Evolutionary conservation across 768 basidiomycete genomes (phyloP).

Genomic region (Pseudohyphozyma bogoriensis): DNA sequence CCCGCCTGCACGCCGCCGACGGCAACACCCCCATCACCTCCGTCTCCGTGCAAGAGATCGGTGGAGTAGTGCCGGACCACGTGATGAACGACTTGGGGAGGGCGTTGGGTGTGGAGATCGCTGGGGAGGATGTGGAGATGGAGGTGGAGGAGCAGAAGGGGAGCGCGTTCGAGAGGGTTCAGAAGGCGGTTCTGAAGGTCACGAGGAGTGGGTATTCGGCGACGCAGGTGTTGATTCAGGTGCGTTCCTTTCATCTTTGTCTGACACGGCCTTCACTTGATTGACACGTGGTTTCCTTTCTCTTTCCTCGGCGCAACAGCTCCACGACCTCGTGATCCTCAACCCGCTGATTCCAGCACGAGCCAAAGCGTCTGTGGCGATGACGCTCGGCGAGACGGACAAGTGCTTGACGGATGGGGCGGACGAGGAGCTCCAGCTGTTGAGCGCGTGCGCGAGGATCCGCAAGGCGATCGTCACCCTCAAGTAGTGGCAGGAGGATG

Average conservation of each 20-base stretch:
- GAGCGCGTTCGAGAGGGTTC: conserved; percentile 51
- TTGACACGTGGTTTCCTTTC: background rate
- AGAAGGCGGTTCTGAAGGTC: conserved; percentile 56
- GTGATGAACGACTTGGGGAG: conserved; percentile 60
- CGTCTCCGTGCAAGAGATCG: conserved; percentile 85
- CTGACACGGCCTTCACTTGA: background rate
- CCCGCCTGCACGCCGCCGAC: conserved; percentile 56
- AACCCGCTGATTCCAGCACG: conserved; percentile 68
- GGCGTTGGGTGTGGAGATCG: conserved; percentile 52
- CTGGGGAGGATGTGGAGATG: conserved; percentile 47
- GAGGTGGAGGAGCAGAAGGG: conserved; percentile 37
- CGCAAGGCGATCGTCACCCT: background rate
- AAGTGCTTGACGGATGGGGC: conserved; percentile 92
- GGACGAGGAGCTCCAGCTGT: conserved; percentile 89
- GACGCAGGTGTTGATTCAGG: conserved; percentile 77
- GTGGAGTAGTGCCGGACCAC: conserved; percentile 75
- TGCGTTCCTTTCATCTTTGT: conserved; percentile 37
- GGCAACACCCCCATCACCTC: conserved; percentile 55
- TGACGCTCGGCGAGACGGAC: conserved; percentile 87
- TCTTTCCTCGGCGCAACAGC: conserved; percentile 42
- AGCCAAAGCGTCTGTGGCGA: conserved; percentile 68
- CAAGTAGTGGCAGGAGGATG: background rate
- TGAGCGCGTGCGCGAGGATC: conserved; percentile 74
- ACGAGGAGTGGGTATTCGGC: conserved; percentile 88
- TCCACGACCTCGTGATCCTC: conserved; percentile 80